Conservation (phyloP, 768 basidiomycete genomes). For the Termitomyces sp. region DNA sequence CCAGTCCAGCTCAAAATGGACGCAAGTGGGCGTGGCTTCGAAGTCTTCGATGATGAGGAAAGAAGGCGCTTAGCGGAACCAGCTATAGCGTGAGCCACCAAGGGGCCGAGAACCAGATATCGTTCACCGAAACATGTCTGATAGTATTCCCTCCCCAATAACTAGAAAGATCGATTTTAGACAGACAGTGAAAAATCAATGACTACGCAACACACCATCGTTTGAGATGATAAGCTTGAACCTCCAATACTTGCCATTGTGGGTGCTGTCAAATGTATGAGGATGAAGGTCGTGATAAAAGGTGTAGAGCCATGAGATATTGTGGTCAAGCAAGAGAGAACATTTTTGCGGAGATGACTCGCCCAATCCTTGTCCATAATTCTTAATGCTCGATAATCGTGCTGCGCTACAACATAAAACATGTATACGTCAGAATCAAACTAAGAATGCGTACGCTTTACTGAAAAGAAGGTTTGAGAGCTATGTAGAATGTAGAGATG, state of each 20-base stretch:
- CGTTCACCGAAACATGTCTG: slow-evolving; percentile 66
- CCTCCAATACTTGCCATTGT: slow-evolving; percentile 68
- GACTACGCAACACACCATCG: slow-evolving; percentile 51
- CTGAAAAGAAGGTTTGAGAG: background rate
- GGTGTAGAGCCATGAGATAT: slow-evolving; percentile 67
- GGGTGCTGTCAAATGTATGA: slow-evolving; percentile 79
- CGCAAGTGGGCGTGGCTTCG: slow-evolving; percentile 27
- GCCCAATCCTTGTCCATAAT: background rate
- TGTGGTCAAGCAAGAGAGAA: slow-evolving; percentile 37
- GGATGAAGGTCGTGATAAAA: slow-evolving; percentile 70
- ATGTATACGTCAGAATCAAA: background rate
- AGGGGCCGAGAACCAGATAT: slow-evolving; percentile 59
- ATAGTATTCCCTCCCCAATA: slow-evolving; percentile 84
- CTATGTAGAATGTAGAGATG: too few relatives aligned
- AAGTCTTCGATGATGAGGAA: slow-evolving; percentile 31
- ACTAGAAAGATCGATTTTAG: slow-evolving; percentile 33
- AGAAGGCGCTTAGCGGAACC: slow-evolving; percentile 56
- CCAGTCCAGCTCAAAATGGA: slow-evolving; percentile 56
- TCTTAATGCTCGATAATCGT: background rate
- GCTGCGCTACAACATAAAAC: background rate
- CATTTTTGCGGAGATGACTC: slow-evolving; percentile 4
- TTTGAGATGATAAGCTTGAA: slow-evolving; percentile 57
- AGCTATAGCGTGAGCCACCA: slow-evolving; percentile 58
- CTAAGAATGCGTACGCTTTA: background rate
- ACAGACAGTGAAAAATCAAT: background rate